phyloP scores from a whole-genome alignment of 176 grass and related monocot genomes.

The Avena atlantica region DNA sequence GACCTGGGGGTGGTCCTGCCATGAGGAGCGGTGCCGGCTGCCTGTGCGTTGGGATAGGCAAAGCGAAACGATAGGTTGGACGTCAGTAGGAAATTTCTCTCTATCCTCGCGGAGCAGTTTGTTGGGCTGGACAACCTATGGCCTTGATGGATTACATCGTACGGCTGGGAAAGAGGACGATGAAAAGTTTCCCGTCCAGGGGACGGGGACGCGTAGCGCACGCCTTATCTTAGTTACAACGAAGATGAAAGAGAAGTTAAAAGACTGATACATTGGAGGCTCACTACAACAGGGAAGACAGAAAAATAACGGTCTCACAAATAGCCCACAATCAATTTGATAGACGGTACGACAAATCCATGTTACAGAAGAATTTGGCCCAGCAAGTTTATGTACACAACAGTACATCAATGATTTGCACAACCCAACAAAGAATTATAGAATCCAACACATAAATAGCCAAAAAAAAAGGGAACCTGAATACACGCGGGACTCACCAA shows the following conservation, averaged over 20 bases:
- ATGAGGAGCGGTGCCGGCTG: no score
- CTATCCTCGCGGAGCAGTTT: no score
- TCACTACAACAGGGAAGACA: not conserved
- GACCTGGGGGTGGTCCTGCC: no score
- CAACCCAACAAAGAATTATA: conserved; percentile 25
- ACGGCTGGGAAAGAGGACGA: no score
- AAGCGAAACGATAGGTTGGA: no score
- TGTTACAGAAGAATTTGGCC: not conserved
- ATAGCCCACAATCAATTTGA: not conserved
- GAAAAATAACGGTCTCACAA: not conserved
- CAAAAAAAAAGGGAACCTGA: conserved; percentile 49
- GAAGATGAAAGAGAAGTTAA: no score
- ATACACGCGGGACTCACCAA: conserved; percentile 24
- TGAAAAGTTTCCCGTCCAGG: no score
- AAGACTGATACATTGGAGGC: not conserved
- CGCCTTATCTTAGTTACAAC: no score
- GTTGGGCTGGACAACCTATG: no score
- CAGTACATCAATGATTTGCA: conserved; percentile 24
- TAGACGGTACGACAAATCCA: not conserved
- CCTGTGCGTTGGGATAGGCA: no score
- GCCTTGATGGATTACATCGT: no score
- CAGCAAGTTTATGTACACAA: conserved; percentile 45
- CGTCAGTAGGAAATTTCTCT: no score
- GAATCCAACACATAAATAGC: conserved; percentile 35
- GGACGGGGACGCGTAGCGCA: not conserved